Percentiles rank a stretch among this genome's conserved stretches.
Conservation (phyloP, 2,329 filamentous ascomycete species). For the Ceratocystis alfenasii region DNA sequence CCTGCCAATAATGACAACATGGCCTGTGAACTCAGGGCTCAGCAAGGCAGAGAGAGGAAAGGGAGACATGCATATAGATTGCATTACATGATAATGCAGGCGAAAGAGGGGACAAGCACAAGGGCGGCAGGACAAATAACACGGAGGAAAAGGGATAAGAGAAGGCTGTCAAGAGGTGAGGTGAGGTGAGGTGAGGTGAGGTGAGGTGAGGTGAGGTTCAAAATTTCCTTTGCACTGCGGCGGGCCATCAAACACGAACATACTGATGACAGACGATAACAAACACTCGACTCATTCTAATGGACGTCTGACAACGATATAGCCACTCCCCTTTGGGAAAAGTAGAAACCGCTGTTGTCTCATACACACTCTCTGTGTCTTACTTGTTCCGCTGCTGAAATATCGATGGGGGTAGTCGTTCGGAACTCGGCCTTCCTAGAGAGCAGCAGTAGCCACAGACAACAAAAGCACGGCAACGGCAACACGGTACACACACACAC, state of each 20-base stretch:
- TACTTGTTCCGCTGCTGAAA: neutral
- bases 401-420: neutral
- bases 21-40: neutral
- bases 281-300: neutral
- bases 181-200: neutral
- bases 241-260: neutral
- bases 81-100: neutral
- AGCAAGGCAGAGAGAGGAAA: neutral
- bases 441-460: neutral
- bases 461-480: neutral
- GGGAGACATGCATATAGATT: constrained; percentile 7
- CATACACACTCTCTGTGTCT: neutral
- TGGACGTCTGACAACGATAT: neutral
- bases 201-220: neutral
- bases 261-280: neutral
- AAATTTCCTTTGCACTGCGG: neutral
- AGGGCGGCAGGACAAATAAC: neutral
- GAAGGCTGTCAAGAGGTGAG: neutral
- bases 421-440: constrained; percentile 5
- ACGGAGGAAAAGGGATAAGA: neutral
- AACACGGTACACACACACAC: no score
- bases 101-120: neutral
- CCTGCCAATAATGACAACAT: neutral
- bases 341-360: neutral
- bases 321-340: neutral